phyloP scores from a whole-genome alignment of 768 basidiomycete species.

The Leccinum uliginosum region DNA sequence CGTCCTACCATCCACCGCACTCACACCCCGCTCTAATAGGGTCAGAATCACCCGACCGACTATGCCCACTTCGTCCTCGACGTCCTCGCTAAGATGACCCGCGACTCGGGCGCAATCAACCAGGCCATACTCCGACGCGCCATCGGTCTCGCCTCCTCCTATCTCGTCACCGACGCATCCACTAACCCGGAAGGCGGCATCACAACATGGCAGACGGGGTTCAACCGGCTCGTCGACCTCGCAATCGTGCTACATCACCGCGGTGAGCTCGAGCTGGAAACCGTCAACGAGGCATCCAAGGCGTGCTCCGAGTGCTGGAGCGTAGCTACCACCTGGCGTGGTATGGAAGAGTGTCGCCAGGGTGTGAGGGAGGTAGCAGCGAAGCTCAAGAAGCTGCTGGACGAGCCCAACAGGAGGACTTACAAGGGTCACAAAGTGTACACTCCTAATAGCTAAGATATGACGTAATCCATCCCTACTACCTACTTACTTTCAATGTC shows the following conservation, averaged over 20 bases:
- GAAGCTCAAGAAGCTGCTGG: conserved; percentile 51
- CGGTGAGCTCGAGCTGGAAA: conserved; percentile 71
- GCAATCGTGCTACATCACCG: conserved; percentile 65
- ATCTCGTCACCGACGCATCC: conserved; percentile 68
- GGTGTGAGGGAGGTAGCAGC: conserved; percentile 56
- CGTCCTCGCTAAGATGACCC: conserved; percentile 49
- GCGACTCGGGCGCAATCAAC: conserved; percentile 45
- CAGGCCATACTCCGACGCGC: conserved; percentile 60
- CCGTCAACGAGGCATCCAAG: conserved; percentile 56
- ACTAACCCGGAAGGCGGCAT: conserved; percentile 56
- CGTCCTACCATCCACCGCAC: background rate
- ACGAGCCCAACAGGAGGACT: conserved; percentile 30
- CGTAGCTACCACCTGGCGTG: conserved; percentile 63
- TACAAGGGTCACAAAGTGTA: conserved; percentile 32
- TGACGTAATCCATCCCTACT: conserved; percentile 14
- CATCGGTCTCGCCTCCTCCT: conserved; percentile 71
- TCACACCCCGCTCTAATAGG: conserved; percentile 12
- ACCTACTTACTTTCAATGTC: background rate
- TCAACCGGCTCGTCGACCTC: conserved; percentile 67
- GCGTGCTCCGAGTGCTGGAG: conserved; percentile 82
- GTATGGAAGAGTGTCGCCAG: conserved; percentile 60
- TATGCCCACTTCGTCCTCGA: conserved; percentile 57
- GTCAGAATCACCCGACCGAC: conserved; percentile 47
- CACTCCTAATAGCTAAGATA: conserved; percentile 22
- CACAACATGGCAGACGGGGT: conserved; percentile 60